phyloP scores from a whole-genome alignment of 2,329 filamentous ascomycete species.

The Cordyceps tenuipes region DNA sequence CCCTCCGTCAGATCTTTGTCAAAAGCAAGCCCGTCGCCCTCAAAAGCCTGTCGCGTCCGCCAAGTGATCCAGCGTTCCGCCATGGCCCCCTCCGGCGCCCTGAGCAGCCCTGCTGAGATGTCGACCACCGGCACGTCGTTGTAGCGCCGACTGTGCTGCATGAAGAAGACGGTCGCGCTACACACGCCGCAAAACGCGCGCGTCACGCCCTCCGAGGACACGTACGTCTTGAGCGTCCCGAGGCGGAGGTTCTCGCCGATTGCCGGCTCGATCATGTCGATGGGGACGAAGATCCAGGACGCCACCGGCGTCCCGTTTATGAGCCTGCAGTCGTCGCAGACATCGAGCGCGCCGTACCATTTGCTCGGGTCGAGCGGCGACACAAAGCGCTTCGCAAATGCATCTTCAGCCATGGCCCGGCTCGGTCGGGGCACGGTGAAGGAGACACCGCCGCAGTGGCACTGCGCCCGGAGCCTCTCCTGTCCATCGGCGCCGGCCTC shows the following conservation, averaged over 20 bases:
- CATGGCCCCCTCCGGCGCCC: conserved; percentile 35
- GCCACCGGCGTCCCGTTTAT: conserved; percentile 33
- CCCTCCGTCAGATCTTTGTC: conserved; percentile 28
- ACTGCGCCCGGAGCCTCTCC: conserved; percentile 34
- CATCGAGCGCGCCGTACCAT: conserved; percentile 34
- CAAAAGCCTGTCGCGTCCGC: conserved; percentile 29
- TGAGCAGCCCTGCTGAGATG: conserved; percentile 35
- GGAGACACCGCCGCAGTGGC: conserved; percentile 39
- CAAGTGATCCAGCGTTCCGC: conserved; percentile 40
- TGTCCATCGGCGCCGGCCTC: conserved; percentile 28
- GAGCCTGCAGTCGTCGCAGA: conserved; percentile 37
- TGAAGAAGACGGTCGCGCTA: conserved; percentile 36
- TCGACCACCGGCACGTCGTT: conserved; percentile 30
- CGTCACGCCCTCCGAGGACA: conserved; percentile 29
- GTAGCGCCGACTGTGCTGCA: conserved; percentile 20
- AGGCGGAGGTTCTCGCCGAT: conserved; percentile 29
- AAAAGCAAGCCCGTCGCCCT: conserved; percentile 27
- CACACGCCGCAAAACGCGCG: conserved; percentile 39
- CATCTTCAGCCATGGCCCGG: conserved; percentile 21
- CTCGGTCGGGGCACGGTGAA: conserved; percentile 36
- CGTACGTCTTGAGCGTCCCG: conserved; percentile 37
- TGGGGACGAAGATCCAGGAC: conserved; percentile 35
- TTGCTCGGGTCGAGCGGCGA: conserved; percentile 31
- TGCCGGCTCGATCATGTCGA: conserved; percentile 26
- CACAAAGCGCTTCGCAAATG: conserved; percentile 25